phyloP scores from a whole-genome alignment of 306 rosid genomes.

The Crotalaria pallida region DNA sequence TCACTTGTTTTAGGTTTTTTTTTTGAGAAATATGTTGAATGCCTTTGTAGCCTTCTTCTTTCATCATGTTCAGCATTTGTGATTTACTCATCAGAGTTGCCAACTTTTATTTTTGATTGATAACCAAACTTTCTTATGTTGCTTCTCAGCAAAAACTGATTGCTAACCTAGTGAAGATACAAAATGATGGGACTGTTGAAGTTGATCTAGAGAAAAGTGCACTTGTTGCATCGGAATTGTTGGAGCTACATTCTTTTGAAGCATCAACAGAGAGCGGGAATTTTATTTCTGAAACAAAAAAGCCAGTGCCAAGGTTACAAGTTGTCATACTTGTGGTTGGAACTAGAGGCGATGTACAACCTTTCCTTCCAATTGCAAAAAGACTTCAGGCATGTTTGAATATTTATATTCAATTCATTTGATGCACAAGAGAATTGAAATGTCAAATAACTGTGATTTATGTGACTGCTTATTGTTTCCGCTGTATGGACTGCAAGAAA shows the following conservation, averaged over 20 bases:
- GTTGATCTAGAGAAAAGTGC: conserved; percentile 51
- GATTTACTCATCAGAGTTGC: background rate
- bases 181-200: conserved; percentile 74
- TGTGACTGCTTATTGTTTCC: background rate
- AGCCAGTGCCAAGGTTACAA: conserved; percentile 55
- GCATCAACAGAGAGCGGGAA: conserved; percentile 26
- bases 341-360: conserved; percentile 90
- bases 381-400: conserved; percentile 70
- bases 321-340: conserved; percentile 86
- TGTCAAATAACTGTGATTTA: background rate
- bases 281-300: conserved; percentile 30
- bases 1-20: background rate
- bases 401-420: conserved; percentile 4
- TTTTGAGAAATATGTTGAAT: background rate
- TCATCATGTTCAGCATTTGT: conserved; percentile 5
- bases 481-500: background rate
- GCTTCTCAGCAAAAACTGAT: conserved; percentile 54
- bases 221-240: conserved; percentile 61
- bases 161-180: conserved; percentile 61
- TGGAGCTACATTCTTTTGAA: conserved; percentile 51
- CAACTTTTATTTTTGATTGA: background rate
- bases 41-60: background rate
- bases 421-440: conserved; percentile 6
- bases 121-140: conserved; percentile 19
- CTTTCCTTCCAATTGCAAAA: conserved; percentile 79